Evolutionary conservation across 1,284 basidiomycete species (phyloP).

Genomic region (Amylostereum areolatum): DNA sequence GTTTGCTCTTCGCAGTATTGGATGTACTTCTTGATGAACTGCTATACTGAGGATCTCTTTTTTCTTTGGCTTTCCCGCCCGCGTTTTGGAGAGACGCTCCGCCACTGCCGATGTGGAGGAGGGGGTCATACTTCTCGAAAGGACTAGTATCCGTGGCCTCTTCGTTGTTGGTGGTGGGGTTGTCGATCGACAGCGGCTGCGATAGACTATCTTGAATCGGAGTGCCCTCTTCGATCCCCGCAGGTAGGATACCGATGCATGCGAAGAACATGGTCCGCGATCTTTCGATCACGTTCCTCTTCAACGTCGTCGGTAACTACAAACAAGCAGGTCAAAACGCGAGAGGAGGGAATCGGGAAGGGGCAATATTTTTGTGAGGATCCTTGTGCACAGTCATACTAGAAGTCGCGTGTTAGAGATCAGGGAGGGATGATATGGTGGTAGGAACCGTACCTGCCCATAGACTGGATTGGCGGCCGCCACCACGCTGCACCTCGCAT

Average conservation of each 20-base stretch:
- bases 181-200: conserved; percentile 84
- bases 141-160: conserved; percentile 69
- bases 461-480: conserved; percentile 99
- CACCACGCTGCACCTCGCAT: conserved; percentile 96
- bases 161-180: conserved; percentile 50
- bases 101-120: conserved; percentile 79
- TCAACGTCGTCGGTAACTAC: conserved; percentile 98
- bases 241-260: conserved; percentile 97
- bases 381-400: conserved; percentile 99
- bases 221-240: conserved; percentile 92
- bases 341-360: conserved; percentile 97
- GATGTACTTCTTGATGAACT: too few species aligned
- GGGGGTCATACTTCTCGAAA: conserved; percentile 95
- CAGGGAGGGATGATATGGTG: conserved; percentile 2
- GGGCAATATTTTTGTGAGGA: conserved; percentile 97
- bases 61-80: conserved; percentile 62
- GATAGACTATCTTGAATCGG: conserved; percentile 86
- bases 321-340: conserved; percentile 98
- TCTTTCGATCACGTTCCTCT: conserved; percentile 88
- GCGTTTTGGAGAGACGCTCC: conserved; percentile 49
- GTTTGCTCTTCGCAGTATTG: conserved; percentile 88
- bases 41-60: conserved; percentile 99
- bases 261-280: conserved; percentile 96
- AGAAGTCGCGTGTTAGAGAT: conserved; percentile 5
- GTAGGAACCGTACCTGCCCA: conserved; percentile 58